Percentiles rank a stretch among this genome's conserved stretches.
These are phyloP conservation scores for Trichocladium uniseriatum DNA, from an alignment of 495 filamentous ascomycete genomes.

Conservation along the genomic window DNA sequence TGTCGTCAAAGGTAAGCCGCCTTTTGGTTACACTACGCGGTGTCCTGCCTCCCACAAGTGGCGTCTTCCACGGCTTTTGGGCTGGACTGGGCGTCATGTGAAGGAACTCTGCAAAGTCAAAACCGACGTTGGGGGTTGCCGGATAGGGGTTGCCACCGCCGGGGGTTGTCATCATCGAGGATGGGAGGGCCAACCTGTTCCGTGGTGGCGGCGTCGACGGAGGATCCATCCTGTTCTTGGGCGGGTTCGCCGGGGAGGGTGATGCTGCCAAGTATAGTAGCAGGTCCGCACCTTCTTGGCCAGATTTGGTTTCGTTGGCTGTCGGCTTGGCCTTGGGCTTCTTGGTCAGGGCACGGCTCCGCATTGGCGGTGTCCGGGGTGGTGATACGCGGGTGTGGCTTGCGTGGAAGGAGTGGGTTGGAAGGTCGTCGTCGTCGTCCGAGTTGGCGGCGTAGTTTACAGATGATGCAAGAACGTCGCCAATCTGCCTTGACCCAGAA, in stretches of 20 bases:
- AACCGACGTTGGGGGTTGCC: conserved; percentile 54
- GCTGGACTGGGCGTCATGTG: conserved; percentile 95
- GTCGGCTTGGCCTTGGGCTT: conserved; percentile 11
- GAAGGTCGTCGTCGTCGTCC: conserved; percentile 73
- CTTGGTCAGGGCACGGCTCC: conserved; percentile 40
- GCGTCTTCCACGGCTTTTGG: conserved; percentile 75
- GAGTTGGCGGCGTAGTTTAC: conserved; percentile 53
- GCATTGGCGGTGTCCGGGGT: conserved; percentile 70
- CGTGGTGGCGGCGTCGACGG: conserved; percentile 85
- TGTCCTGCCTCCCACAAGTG: conserved; percentile 24
- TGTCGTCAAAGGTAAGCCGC: conserved; percentile 40
- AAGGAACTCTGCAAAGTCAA: conserved; percentile 95
- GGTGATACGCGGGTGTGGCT: conserved; percentile 57
- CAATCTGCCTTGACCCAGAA: conserved; percentile 46
- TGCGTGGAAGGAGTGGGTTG: conserved; percentile 61
- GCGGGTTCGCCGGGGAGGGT: conserved; percentile 63
- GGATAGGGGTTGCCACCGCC: conserved; percentile 55
- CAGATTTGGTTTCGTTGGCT: conserved; percentile 35
- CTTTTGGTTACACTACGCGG: conserved; percentile 34
- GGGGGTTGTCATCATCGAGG: conserved; percentile 84
- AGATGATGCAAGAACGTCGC: conserved; percentile 51
- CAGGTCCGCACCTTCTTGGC: conserved; percentile 82
- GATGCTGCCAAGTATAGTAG: conserved; percentile 89
- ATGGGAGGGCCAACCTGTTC: conserved; percentile 58
- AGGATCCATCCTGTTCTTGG: conserved; percentile 46